Base-by-base conservation (phyloP, 2,329 filamentous ascomycete genomes). In the Rhexocercosporidium sp. region DNA sequence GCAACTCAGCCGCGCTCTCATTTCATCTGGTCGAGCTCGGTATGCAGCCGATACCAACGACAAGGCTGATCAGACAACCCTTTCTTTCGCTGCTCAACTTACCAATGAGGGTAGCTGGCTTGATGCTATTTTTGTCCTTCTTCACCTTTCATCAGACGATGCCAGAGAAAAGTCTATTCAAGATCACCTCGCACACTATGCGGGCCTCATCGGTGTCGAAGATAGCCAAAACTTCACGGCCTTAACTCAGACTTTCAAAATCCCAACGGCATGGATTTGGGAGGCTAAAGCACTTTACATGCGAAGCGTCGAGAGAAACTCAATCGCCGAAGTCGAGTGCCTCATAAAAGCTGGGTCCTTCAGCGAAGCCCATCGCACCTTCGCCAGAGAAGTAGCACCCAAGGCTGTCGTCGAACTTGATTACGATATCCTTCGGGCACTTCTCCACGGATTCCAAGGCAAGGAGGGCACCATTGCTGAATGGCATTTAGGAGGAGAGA, bases 201-300 rank as follows among this genome's bases (percentile, higher is more conserved):
- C 92, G 1, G 85, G 85, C 31, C 81, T 85, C 20, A 88, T 96
- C 61, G 86, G 89, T 8, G 81, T 85, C 3, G 84, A 89, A 59
- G 82, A 84, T 9, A 84, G 85, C 69, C 76, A 80, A 18, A 84
- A 80, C 62, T 93, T 89, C 78, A 81, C 79, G 12, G 84, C 85
- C 16, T 82, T 96, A 25, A 86, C 86, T 0, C 81, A 85, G 53
- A 88, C 87, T 37, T 86, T 94, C 62, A 86, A 88, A 70, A 87
- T 98, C 49, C 93, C 95, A 0, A 79, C 84, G 1, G 79, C 85
- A 3, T 97, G 95, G 94, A 85, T 98, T 60, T 97, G 92, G 88
- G 88, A 93, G 67, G 93, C 96, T 20, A 92, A 94, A 76, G 94
- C 94, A 14, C 84, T 95, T 16, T 91, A 91, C 78, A 94, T 93